phyloP scores from a whole-genome alignment of 768 basidiomycete genomes.

The Termitomyces sp. region DNA sequence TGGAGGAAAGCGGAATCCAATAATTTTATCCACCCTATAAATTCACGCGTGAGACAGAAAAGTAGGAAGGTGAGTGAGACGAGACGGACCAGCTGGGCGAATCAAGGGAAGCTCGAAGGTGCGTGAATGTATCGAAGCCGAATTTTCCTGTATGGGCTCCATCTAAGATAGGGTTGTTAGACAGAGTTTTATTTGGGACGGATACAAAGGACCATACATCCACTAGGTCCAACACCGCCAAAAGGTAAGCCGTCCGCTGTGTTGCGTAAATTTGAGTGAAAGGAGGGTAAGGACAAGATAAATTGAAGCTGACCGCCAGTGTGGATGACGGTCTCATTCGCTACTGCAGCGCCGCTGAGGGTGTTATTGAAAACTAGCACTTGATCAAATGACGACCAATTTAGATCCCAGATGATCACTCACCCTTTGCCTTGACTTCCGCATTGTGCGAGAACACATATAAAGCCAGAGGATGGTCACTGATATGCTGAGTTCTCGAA shows the following conservation, averaged over 20 bases:
- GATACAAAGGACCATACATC: slow-evolving; percentile 41
- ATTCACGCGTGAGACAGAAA: slow-evolving; percentile 12
- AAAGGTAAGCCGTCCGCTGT: slow-evolving; percentile 21
- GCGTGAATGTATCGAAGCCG: slow-evolving; percentile 75
- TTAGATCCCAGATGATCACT: not conserved
- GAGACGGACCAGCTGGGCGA: slow-evolving; percentile 49
- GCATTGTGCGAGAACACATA: slow-evolving; percentile 70
- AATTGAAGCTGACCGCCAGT: slow-evolving; percentile 36
- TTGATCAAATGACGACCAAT: not conserved
- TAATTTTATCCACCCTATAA: slow-evolving; percentile 41
- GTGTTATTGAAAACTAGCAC: slow-evolving; percentile 61
- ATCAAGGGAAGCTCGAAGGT: slow-evolving; percentile 55
- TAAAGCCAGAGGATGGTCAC: slow-evolving; percentile 69
- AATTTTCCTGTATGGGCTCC: slow-evolving; percentile 71
- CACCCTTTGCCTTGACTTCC: slow-evolving; percentile 57
- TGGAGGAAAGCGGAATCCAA: slow-evolving; percentile 57
- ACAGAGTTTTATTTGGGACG: not conserved
- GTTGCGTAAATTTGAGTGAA: not conserved
- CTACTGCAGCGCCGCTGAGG: slow-evolving; percentile 60
- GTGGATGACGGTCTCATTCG: slow-evolving; percentile 69
- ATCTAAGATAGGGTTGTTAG: slow-evolving; percentile 25
- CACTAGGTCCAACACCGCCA: slow-evolving; percentile 29
- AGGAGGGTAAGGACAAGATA: not conserved
- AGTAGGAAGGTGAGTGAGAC: slow-evolving; percentile 7
- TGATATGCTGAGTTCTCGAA: slow-evolving; percentile 16